These are phyloP conservation scores for Chrysanthemum seticuspe DNA, from an alignment of 129 eudicot genomes.

Conservation along the genomic window DNA sequence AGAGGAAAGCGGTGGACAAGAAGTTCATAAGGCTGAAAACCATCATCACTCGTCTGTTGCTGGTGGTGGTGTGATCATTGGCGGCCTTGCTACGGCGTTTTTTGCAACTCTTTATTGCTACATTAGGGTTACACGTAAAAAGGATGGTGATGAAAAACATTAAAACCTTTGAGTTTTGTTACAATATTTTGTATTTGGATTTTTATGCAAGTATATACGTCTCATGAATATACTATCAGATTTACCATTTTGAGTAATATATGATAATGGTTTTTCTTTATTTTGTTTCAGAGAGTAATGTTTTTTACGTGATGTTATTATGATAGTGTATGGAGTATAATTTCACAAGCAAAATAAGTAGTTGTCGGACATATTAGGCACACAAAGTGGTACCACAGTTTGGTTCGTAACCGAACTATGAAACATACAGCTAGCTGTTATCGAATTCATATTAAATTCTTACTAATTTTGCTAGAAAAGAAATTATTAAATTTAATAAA, in stretches of 20 bases:
- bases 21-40: conserved; percentile 19
- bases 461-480: no score
- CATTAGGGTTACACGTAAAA: conserved; percentile 52
- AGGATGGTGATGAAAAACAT: conserved; percentile 21
- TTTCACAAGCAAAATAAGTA: background rate
- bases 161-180: background rate
- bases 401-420: background rate
- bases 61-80: conserved; percentile 67
- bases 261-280: conserved; percentile 19
- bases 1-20: conserved; percentile 13
- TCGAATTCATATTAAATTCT: no score
- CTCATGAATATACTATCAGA: background rate
- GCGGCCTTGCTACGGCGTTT: conserved; percentile 52
- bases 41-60: conserved; percentile 54
- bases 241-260: conserved; percentile 21
- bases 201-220: conserved; percentile 7
- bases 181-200: background rate
- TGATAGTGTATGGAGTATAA: no score
- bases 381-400: background rate
- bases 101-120: conserved; percentile 68
- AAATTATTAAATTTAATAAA: no score
- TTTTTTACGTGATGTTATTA: background rate
- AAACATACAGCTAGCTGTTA: background rate
- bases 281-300: background rate
- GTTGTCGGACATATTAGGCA: background rate